Evolutionary conservation across 768 basidiomycete genomes (phyloP).

Genomic region (Kwoniella mangroviensis): DNA sequence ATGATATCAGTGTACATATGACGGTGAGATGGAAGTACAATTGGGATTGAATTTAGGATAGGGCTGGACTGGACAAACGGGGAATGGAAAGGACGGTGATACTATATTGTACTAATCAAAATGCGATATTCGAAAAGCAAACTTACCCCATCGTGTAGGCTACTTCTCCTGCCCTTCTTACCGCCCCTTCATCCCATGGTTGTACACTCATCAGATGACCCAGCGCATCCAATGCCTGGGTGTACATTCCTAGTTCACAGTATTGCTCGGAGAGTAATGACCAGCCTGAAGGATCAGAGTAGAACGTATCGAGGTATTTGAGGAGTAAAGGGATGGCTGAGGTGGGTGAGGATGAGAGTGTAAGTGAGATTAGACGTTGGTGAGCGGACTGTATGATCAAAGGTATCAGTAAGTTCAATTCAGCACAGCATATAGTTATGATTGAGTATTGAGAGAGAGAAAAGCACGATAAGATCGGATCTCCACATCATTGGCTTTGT

Average conservation of each 20-base stretch:
- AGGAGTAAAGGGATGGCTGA: slow-evolving; percentile 45
- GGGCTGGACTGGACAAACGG: not conserved
- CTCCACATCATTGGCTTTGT: too few species aligned
- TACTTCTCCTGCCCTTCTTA: slow-evolving; percentile 45
- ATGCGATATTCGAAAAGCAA: not conserved
- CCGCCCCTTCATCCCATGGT: slow-evolving; percentile 43
- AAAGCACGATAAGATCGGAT: too few species aligned
- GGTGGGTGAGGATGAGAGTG: slow-evolving; percentile 14
- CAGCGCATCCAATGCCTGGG: slow-evolving; percentile 44
- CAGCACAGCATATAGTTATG: too few species aligned
- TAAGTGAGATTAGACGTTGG: slow-evolving; percentile 54
- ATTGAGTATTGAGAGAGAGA: too few species aligned
- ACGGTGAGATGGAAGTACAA: too few species aligned
- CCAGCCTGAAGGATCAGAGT: slow-evolving; percentile 57
- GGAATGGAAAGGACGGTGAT: not conserved
- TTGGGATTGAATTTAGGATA: too few species aligned
- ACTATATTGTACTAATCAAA: not conserved
- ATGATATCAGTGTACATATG: slow-evolving; percentile 6
- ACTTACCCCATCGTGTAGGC: slow-evolving; percentile 52
- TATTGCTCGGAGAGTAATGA: slow-evolving; percentile 57
- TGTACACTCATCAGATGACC: slow-evolving; percentile 49
- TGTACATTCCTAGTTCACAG: slow-evolving; percentile 44
- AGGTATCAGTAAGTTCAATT: too few species aligned
- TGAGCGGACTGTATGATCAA: slow-evolving; percentile 55
- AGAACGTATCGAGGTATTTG: slow-evolving; percentile 57